A percentile compares a stretch with the other conserved stretches of the same genome.
These are phyloP conservation scores for Symbiodinium natans DNA, from an alignment of 73 alveolate species.

Conservation along the genomic window DNA sequence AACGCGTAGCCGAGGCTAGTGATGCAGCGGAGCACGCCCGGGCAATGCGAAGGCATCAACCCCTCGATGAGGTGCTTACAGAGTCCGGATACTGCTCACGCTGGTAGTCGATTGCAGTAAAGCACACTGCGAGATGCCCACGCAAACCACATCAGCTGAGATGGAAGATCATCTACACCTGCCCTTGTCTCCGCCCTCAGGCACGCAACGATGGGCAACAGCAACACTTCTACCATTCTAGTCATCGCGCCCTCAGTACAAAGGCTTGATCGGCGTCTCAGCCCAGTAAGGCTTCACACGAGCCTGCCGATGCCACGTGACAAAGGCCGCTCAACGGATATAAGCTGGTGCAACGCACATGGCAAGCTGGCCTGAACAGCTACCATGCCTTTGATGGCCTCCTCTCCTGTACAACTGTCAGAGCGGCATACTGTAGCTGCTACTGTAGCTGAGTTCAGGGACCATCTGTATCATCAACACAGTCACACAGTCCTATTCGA, in stretches of 20 bases:
- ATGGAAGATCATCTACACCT: neutral
- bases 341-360: neutral
- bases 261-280: constrained; percentile 62
- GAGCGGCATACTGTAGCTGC: too few relatives aligned
- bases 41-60: too few relatives aligned
- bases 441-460: too few relatives aligned
- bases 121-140: too few relatives aligned
- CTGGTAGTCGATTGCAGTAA: too few relatives aligned
- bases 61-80: too few relatives aligned
- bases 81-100: too few relatives aligned
- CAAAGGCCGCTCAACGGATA: neutral
- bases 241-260: constrained; percentile 21
- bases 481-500: neutral
- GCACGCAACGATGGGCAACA: neutral
- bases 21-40: too few relatives aligned
- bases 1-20: too few relatives aligned
- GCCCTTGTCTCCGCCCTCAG: neutral
- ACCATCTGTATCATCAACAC: too few relatives aligned
- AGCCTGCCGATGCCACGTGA: constrained; percentile 2
- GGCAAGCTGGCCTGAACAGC: constrained; percentile 52
- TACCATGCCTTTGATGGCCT: constrained; percentile 89
- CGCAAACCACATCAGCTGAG: too few relatives aligned
- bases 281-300: constrained; percentile 89
- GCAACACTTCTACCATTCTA: too few relatives aligned
- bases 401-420: constrained; percentile 27